A percentile compares a stretch with the other conserved stretches of the same genome.
phyloP scores from a whole-genome alignment of 2,329 filamentous ascomycete species.

The Exophiala calicioides region DNA sequence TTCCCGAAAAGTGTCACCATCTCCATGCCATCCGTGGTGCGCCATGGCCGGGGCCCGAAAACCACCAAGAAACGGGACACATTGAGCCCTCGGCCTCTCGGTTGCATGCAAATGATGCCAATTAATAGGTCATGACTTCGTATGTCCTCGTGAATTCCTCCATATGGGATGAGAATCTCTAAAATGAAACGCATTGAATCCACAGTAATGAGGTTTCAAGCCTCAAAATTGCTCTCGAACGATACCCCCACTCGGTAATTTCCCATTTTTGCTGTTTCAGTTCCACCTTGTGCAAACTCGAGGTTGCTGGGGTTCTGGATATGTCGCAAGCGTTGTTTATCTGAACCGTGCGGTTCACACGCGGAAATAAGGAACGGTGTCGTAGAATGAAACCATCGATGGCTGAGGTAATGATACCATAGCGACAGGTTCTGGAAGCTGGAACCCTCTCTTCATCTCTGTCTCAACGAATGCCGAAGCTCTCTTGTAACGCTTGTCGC shows the following conservation, averaged over 20 bases:
- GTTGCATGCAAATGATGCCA: constrained; percentile 16
- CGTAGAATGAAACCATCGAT: constrained; percentile 26
- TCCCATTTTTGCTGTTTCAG: no score
- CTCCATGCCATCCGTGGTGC: constrained; percentile 13
- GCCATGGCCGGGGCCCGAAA: neutral
- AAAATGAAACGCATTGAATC: constrained; percentile 14
- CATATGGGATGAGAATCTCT: constrained; percentile 8
- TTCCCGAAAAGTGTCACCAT: constrained; percentile 1
- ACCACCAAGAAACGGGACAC: no score
- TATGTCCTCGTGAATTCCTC: constrained; percentile 25
- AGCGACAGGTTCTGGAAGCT: constrained; percentile 44
- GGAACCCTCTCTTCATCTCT: constrained; percentile 66
- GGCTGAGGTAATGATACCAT: constrained; percentile 16
- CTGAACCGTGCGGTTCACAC: constrained; percentile 10
- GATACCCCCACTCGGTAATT: no score
- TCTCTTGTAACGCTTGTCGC: constrained; percentile 81
- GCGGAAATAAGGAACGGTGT: constrained; percentile 27
- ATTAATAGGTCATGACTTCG: constrained; percentile 27
- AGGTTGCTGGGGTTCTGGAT: constrained; percentile 1
- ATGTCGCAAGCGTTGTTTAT: constrained; percentile 2
- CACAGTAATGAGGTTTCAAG: neutral
- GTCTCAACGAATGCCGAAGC: constrained; percentile 77
- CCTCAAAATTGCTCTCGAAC: neutral
- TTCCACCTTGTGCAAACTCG: neutral
- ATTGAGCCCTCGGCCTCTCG: constrained; percentile 4